Evolutionary conservation across 2,329 filamentous ascomycete species (phyloP), one percentile per base, ranked within the genome.

Genomic region (Stemphylium lycopersici): DNA sequence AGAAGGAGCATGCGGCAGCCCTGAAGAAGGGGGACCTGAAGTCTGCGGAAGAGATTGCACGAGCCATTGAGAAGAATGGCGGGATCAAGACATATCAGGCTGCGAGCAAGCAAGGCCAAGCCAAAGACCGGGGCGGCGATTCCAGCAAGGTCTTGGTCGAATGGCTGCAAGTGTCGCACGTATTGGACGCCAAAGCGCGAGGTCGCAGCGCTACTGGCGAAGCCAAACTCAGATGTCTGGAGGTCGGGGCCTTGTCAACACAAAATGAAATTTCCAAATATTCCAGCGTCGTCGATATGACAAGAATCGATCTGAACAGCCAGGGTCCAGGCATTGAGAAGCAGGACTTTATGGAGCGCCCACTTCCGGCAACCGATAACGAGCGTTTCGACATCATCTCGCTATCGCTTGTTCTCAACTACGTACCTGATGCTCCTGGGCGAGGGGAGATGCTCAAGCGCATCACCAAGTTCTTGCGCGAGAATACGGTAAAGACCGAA

Each of bases 281-380:
- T 37, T 62, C 88, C 57, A 81, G 81, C 6, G 71, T 84, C 38
- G 90, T 98, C 65, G 80, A 89, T 32, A 86, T 96, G 66, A 84
- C 87, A 57, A 85, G 92, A 60, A 97, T 99, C 72, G 95, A 99
- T 71, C 79, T 99, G 51, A 90, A 96, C 75, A 95, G 92, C 55
- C 91, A 96, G 70, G 88, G 87, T 41, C 81, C 88, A 1, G 87
- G 86, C 0, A 99, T 99, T 62, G 72, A 87, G 52, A 87, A 96
- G 74, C 91, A 97, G 71, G 91, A 99, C 74, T 98, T 99, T 69
- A 96, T 99, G 93, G 79, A 91, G 63, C 83, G 92, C 22, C 90
- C 92, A 0, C 75, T 93, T 3, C 93, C 93, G 0, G 72, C 62
- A 6, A 71, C 81, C 18, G 79, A 83, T 5, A 74, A 78, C 0